Evolutionary conservation across 1,139 yeast genomes (phyloP).

Genomic region (Ashbya aceris): DNA sequence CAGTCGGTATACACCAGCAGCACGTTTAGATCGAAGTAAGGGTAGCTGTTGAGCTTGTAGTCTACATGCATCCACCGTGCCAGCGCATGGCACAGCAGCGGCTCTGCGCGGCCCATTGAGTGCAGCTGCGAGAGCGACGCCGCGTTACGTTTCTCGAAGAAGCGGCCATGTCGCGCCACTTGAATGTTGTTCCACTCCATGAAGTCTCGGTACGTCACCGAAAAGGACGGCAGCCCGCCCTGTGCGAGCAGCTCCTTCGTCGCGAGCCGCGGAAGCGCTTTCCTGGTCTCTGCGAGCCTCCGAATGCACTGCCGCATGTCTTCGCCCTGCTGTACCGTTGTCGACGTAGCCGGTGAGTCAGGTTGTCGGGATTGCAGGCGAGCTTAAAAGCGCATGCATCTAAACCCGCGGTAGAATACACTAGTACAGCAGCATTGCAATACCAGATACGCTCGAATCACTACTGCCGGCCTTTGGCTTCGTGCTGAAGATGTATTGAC

Average conservation of each 20-base stretch:
- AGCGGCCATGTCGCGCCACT: conserved; percentile 14
- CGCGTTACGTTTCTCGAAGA: conserved; percentile 14
- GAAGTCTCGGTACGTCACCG: conserved; percentile 17
- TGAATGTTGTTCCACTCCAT: conserved; percentile 17
- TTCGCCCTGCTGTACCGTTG: too few species aligned
- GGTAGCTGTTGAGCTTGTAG: conserved; percentile 25
- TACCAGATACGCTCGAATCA: too few species aligned
- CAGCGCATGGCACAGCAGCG: conserved; percentile 20
- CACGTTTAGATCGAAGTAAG: conserved; percentile 26
- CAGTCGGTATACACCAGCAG: conserved; percentile 24
- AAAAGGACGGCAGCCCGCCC: background rate
- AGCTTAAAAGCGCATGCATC: too few species aligned
- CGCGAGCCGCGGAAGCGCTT: too few species aligned
- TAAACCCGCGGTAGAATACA: too few species aligned
- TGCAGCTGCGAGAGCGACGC: conserved; percentile 8
- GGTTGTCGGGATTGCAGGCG: too few species aligned
- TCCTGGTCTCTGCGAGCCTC: too few species aligned
- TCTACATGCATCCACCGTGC: conserved; percentile 26
- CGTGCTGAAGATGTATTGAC: too few species aligned
- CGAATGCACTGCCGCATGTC: too few species aligned
- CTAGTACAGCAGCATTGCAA: too few species aligned
- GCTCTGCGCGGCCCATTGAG: conserved; percentile 13
- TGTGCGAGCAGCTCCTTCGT: background rate
- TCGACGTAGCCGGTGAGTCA: too few species aligned
- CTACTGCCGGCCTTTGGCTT: too few species aligned